A percentile compares a stretch with the other conserved stretches of the same genome.
These are phyloP conservation scores for Pseudevernia furfuracea DNA, from an alignment of 495 filamentous ascomycete species.

Conservation along the genomic window DNA sequence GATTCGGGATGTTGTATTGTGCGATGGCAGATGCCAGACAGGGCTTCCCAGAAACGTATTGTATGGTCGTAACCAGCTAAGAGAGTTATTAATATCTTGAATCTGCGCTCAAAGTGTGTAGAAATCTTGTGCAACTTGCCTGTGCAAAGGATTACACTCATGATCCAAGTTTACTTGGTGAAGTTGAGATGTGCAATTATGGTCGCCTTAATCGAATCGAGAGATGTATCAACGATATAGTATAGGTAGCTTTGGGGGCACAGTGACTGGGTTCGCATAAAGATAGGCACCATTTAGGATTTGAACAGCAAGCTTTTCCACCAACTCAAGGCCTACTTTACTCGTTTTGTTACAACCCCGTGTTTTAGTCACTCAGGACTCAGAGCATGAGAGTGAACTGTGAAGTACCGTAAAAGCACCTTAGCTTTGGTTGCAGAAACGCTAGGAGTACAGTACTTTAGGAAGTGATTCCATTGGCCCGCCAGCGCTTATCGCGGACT, in stretches of 20 bases:
- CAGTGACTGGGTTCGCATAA: neutral
- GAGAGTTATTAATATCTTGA: constrained; percentile 4
- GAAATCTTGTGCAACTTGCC: constrained; percentile 37
- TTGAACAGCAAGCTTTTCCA: too few species aligned
- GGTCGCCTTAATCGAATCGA: neutral
- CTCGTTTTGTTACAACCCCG: too few species aligned
- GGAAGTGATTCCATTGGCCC: neutral
- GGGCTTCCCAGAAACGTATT: constrained; percentile 97
- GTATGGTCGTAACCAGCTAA: constrained; percentile 97
- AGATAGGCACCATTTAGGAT: too few species aligned
- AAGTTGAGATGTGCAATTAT: neutral
- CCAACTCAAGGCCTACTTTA: too few species aligned
- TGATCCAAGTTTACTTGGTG: constrained; percentile 29
- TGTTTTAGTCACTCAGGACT: too few species aligned
- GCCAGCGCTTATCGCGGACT: neutral
- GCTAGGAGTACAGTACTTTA: neutral
- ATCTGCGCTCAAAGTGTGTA: constrained; percentile 28
- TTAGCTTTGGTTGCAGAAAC: neutral
- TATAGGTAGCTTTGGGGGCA: too few species aligned
- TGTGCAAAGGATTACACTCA: constrained; percentile 86
- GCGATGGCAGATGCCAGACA: constrained; percentile 94
- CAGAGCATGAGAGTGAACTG: too few species aligned
- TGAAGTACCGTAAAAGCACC: too few species aligned
- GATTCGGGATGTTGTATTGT: constrained; percentile 97
- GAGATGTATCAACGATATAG: neutral